Evolutionary conservation across 2,329 filamentous ascomycete species (phyloP), one percentile per base, ranked within the genome.

Genomic region (Gremmenia infestans): DNA sequence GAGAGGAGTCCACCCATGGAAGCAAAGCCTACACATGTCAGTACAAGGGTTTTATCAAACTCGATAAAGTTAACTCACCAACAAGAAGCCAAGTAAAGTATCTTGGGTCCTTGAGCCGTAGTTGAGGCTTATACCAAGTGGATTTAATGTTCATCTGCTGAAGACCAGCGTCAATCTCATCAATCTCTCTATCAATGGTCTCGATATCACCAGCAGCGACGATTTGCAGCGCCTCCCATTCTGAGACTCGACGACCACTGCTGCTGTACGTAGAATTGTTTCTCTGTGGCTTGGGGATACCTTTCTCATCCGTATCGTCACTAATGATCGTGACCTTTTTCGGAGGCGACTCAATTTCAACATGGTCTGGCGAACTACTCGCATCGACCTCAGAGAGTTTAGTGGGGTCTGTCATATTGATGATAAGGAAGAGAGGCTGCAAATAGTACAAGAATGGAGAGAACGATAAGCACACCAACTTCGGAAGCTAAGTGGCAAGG

Each of bases 1-100:
- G 84, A 88, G 0, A 89, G 79, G 22, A 90, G 73, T 67, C 87
- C 87, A 50, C 87, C 86, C 83, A 89, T 87, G 15, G 83, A 87
- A n/a, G 86, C 86, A 63, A 89, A 89, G 1, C 78, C 82, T 46
- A 48, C 12, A 35, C 32, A 11, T 22, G 14, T 57, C 28, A 56
- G 43, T 42, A 48, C 25, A 12, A 17, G 7, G 15, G 1, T 11
- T 22, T 2, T 17, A 11, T 9, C 9, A 42, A 2, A 37, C 28
- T 4, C 3, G 28, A 12, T 3, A 32, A 32, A 32, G 28, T 11
- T 11, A 32, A 45, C 59, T 37, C 52, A 65, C 63, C 57, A 55
- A 65, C 63, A 54, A 66, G 63, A 14, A 67, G 62, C 60, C 63
- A 67, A 12, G 86, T 89, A 68, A 88, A 90, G 65, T 83, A 72